These are phyloP conservation scores for Raddia distichophylla DNA, from an alignment of 176 grass and related monocot species.

Conservation along the genomic window DNA sequence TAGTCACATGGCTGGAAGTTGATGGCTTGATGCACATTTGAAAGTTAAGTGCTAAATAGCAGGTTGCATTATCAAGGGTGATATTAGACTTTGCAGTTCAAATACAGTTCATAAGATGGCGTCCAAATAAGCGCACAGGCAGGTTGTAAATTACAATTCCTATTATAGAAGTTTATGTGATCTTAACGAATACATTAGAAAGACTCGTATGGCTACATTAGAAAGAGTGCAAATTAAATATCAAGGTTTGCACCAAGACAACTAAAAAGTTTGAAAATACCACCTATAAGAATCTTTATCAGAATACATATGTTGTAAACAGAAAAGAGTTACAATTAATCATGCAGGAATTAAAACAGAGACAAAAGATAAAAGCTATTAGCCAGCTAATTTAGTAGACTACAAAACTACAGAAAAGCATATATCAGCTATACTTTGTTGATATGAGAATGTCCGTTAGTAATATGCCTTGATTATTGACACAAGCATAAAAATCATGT, in stretches of 20 bases:
- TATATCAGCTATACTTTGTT: not conserved
- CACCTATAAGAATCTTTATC: not conserved
- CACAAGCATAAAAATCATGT: not conserved
- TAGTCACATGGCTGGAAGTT: not conserved
- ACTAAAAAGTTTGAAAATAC: not conserved
- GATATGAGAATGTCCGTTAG: conserved; percentile 9
- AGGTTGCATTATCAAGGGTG: not conserved
- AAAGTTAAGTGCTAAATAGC: conserved; percentile 13
- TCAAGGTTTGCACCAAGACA: not conserved
- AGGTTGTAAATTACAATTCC: conserved; percentile 5
- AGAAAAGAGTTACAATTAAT: not conserved
- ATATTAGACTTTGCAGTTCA: not conserved
- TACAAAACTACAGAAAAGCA: not conserved
- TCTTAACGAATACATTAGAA: not conserved
- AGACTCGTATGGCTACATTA: conserved; percentile 1
- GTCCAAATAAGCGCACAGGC: not conserved
- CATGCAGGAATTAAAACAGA: not conserved
- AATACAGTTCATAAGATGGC: conserved; percentile 20
- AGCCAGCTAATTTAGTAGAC: not conserved
- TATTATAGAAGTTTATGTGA: not conserved
- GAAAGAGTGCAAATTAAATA: not conserved
- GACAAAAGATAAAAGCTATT: conserved; percentile 2
- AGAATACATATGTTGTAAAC: conserved; percentile 13
- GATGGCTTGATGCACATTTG: conserved; percentile 2
- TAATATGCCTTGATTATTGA: conserved; percentile 14